Evolutionary conservation across 2,329 filamentous ascomycete genomes (phyloP), one percentile per base, ranked within the genome.

Genomic region (Amphichorda felina): DNA sequence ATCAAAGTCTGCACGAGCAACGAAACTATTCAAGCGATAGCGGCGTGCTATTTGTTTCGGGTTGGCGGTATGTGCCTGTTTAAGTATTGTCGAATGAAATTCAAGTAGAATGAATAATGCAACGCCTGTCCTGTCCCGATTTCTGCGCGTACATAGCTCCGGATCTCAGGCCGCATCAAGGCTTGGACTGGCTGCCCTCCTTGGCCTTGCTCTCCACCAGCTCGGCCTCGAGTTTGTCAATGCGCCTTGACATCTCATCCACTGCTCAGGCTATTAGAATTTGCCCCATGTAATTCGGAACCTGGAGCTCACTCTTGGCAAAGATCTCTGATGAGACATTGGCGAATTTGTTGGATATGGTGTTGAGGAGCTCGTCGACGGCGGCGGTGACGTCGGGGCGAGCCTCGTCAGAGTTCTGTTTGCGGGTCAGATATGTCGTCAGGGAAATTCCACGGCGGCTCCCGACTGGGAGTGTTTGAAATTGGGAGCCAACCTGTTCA

Each of bases 241-340:
- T 63, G 18, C 88, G 75, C 41, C 81, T 71, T 11, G 84, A 82
- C 87, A 95, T 94, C 43, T 94, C 87, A 51, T 94, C 88, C 82
- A 95, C 87, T 94, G 17, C 11, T 13, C 8, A 15, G 13, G 16
- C 21, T 10, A 24, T 31, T 19, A 31, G 29, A 17, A 8, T 7
- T 8, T 5, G 15, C 2, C 33, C 13, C 5, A 27, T 26, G 8
- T 27, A 14, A 17, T 16, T 9, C 35, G 63, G n/a, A 10, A 25
- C 4, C 17, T 6, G 29, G 11, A 8, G 40, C 79, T 54, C 58
- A 94, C 87, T 84, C 61, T 94, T 94, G 26, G 81, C 74, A 48
- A 94, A 85, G 40, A 95, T 80, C 59, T 94, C 88, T 40, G 76
- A 81, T 8, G 85, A 93, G 5, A 94, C 78, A 10, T 74, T 75